Evolutionary conservation across 192 early-diverging fungal species (phyloP), one percentile per base, ranked within the genome.

Genomic region (Podila minutissima): DNA sequence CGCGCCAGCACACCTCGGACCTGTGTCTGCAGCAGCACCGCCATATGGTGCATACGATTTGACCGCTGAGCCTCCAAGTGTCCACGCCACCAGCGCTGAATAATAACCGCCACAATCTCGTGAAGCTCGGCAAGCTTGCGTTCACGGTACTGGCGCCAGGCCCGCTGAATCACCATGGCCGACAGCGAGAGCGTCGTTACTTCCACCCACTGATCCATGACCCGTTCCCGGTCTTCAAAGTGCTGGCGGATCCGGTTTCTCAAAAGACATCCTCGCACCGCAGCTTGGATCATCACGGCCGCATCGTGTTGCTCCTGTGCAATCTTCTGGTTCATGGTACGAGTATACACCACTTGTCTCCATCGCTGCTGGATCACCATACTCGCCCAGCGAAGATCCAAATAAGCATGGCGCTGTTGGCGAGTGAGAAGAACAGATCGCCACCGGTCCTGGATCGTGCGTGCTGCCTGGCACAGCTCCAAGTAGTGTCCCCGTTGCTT

Each of bases 71-170:
- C 55, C 17, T 72, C 66, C 38, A 62, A 0, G 7, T 12, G 24
- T 19, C 22, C 35, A 31, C 82, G 74, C 82, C 82, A 83, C 69
- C 82, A 69, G 28, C 65, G 69, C 57, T 83, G 82, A 24, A 83
- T 72, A 35, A 32, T 64, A 13, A 72, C 31, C 13, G 71, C 71
- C 2, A 71, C 70, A n/a, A 29, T 50, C 12, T 66, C 51, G 20
- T 64, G 50, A 2, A 79, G n/a, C 24, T 63, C 65, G 13, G 24
- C 55, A 20, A 70, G 10, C 46, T 68, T 64, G 22, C 66, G 50
- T 17, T 60, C 28, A 1, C 28, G 38, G 50, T 75, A 67, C 29
- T 20, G 59, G 8, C 81, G 81, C 73, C 72, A 83, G 31, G 33
- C 53, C 0, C 81, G 62, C 29, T 83, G 81, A 38, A 83, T 83